Evolutionary conservation across 306 rosid genomes (phyloP).

Genomic region (Oemleria cerasiformis): DNA sequence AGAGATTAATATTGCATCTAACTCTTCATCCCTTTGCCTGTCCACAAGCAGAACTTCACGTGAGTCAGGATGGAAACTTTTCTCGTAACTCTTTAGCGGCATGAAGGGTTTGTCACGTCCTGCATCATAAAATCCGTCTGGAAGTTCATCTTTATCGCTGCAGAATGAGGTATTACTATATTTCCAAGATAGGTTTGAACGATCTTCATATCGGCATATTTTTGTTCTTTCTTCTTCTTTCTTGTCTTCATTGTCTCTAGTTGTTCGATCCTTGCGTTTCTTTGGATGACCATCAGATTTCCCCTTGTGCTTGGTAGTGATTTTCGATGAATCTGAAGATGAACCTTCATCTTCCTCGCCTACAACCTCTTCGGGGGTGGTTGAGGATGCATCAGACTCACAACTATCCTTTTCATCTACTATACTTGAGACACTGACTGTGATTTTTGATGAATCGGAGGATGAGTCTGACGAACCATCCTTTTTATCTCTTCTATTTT

Average conservation of each 20-base stretch:
- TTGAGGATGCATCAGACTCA: slow-evolving; percentile 44
- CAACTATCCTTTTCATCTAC: slow-evolving; percentile 29
- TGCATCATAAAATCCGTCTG: slow-evolving; percentile 94
- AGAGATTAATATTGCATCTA: slow-evolving; percentile 70
- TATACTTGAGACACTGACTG: slow-evolving; percentile 17
- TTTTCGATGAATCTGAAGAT: slow-evolving; percentile 39
- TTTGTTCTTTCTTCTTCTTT: too few relatives aligned
- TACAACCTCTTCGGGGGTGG: slow-evolving; percentile 32
- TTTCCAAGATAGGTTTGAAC: slow-evolving; percentile 59
- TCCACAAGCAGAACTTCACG: slow-evolving; percentile 84
- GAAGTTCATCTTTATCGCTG: slow-evolving; percentile 63
- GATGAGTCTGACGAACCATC: slow-evolving; percentile 40
- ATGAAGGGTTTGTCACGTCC: slow-evolving; percentile 90
- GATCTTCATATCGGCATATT: slow-evolving; percentile 13
- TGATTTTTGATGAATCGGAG: neutral
- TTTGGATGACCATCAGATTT: slow-evolving; percentile 2
- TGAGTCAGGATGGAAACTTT: slow-evolving; percentile 58
- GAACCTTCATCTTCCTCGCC: slow-evolving; percentile 48
- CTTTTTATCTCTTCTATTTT: too few relatives aligned
- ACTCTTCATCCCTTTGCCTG: slow-evolving; percentile 78
- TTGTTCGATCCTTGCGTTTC: too few relatives aligned
- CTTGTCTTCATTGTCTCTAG: too few relatives aligned
- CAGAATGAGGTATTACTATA: slow-evolving; percentile 67
- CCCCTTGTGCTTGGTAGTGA: slow-evolving; percentile 58
- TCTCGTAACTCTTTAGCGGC: slow-evolving; percentile 74